These are phyloP conservation scores for Helichrysum umbraculigerum DNA, from an alignment of 129 eudicot genomes.

Conservation along the genomic window DNA sequence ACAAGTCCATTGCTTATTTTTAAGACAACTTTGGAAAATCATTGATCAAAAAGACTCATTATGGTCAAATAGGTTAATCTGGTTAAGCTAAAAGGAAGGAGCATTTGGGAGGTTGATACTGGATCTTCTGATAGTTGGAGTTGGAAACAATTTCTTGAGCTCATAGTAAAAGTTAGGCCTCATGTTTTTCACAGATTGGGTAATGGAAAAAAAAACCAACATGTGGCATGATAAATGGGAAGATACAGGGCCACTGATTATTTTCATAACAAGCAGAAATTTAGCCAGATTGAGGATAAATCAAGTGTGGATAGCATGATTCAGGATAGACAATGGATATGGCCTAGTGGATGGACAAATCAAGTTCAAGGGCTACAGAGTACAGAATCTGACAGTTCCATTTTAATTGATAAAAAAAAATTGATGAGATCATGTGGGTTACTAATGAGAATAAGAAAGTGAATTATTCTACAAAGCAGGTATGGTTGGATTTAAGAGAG, in stretches of 20 bases:
- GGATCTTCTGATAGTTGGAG: no score
- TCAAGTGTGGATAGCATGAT: no score
- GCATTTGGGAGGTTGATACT: no score
- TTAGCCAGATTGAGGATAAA: no score
- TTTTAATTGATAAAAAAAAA: no score
- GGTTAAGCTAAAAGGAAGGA: no score
- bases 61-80: no score
- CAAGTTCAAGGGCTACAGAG: neutral
- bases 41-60: no score
- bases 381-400: neutral
- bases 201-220: neutral
- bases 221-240: neutral
- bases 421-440: neutral
- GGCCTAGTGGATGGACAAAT: neutral
- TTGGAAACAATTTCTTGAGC: neutral
- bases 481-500: neutral
- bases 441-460: neutral
- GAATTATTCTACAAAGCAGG: neutral
- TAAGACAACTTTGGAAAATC: neutral
- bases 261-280: no score
- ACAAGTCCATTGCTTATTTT: neutral
- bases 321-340: neutral
- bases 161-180: neutral
- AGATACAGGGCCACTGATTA: no score
- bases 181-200: neutral